Conservation (phyloP, 306 rosid species). For the Ormosia semicastrata region DNA sequence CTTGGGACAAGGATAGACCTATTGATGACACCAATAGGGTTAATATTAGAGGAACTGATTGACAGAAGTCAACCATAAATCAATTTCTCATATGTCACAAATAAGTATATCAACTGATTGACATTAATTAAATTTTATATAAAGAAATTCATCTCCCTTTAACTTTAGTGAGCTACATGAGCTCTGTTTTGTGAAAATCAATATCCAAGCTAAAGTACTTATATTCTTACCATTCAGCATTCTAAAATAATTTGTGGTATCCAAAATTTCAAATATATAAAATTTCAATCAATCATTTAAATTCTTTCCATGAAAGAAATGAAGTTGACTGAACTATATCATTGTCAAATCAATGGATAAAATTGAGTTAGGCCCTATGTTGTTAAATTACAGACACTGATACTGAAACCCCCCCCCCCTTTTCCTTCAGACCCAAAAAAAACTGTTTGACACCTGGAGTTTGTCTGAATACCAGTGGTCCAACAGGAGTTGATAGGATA, state of each 20-base stretch:
- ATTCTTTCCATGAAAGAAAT: neutral
- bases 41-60: slow-evolving; percentile 20
- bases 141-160: neutral
- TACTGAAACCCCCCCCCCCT: no score
- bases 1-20: slow-evolving; percentile 97
- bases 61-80: slow-evolving; percentile 14
- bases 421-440: no score
- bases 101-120: neutral
- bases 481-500: neutral
- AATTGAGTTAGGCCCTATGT: neutral
- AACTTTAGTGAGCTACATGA: neutral
- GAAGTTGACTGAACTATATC: neutral
- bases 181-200: neutral
- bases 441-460: neutral
- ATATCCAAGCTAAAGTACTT: neutral
- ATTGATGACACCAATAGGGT: slow-evolving; percentile 31
- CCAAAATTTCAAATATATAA: neutral
- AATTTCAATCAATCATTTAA: neutral
- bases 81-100: slow-evolving; percentile 11
- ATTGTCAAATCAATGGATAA: neutral
- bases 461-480: neutral
- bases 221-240: neutral
- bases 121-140: neutral
- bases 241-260: neutral
- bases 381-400: no score